A percentile compares a stretch with the other conserved stretches of the same genome.
These are phyloP conservation scores for Hypsizygus ulmarius DNA, from an alignment of 1,284 basidiomycete species.

Conservation along the genomic window DNA sequence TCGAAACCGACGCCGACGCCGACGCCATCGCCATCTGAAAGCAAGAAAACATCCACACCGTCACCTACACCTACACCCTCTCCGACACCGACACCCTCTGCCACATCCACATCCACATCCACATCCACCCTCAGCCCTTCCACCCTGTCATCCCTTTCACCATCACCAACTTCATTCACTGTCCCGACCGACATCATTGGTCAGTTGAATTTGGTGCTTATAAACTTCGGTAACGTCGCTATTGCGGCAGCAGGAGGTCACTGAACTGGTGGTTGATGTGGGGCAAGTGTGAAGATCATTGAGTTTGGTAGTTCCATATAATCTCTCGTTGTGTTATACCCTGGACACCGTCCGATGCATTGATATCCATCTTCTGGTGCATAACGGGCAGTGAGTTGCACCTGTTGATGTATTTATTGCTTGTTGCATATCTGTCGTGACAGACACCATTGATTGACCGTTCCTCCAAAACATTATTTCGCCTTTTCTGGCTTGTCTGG, in stretches of 20 bases:
- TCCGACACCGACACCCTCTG: conserved; percentile 15
- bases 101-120: conserved; percentile 15
- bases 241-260: conserved; percentile 10
- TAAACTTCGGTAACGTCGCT: conserved; percentile 17
- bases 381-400: too few relatives aligned
- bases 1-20: conserved; percentile 19
- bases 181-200: conserved; percentile 17
- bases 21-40: conserved; percentile 16
- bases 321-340: too few relatives aligned
- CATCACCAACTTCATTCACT: conserved; percentile 14
- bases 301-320: background rate
- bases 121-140: conserved; percentile 15
- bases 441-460: too few relatives aligned
- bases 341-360: too few relatives aligned
- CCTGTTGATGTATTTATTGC: too few relatives aligned
- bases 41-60: conserved; percentile 20
- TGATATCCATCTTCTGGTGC: too few relatives aligned
- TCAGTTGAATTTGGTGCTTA: conserved; percentile 20
- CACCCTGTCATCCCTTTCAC: conserved; percentile 21
- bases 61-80: conserved; percentile 18
- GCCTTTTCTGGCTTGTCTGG: background rate
- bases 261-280: background rate
- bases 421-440: too few relatives aligned
- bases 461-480: too few relatives aligned
- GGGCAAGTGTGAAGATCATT: background rate